phyloP scores from a whole-genome alignment of 225 moss, liverwort and hornwort genomes.

The Asterella californica region DNA sequence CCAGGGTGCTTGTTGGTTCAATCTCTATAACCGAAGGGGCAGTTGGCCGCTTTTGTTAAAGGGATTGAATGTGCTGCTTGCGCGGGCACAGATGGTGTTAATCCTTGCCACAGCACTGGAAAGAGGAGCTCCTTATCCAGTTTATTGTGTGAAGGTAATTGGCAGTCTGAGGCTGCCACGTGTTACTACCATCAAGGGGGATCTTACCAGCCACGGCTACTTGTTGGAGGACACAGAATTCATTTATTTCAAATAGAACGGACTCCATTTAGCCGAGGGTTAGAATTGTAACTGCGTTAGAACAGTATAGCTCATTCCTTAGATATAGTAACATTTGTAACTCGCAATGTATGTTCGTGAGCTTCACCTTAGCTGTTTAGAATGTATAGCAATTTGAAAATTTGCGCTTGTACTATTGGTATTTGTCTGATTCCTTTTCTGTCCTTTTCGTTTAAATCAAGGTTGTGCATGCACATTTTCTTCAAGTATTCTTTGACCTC shows the following conservation, averaged over 20 bases:
- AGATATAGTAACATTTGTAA: slow-evolving; percentile 17
- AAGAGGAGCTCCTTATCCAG: slow-evolving; percentile 35
- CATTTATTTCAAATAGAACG: neutral
- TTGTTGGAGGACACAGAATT: slow-evolving; percentile 16
- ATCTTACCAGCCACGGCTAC: slow-evolving; percentile 18
- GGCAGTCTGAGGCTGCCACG: slow-evolving; percentile 27
- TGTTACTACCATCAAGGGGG: slow-evolving; percentile 16
- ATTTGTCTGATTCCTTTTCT: neutral
- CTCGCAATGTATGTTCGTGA: slow-evolving; percentile 12
- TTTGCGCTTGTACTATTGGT: neutral
- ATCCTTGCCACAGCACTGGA: slow-evolving; percentile 33
- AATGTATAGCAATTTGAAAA: slow-evolving; percentile 23
- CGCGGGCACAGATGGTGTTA: slow-evolving; percentile 30
- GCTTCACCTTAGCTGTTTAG: slow-evolving; percentile 18
- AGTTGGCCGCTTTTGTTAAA: slow-evolving; percentile 47
- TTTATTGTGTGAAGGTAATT: slow-evolving; percentile 39
- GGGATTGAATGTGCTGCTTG: slow-evolving; percentile 41
- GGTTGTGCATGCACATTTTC: neutral
- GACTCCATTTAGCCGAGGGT: neutral
- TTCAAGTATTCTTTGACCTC: neutral
- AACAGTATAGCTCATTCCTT: slow-evolving; percentile 24
- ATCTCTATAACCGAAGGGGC: slow-evolving; percentile 49
- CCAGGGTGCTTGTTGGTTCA: slow-evolving; percentile 32
- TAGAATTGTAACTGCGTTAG: slow-evolving; percentile 8
- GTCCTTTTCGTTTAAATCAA: neutral